These are phyloP conservation scores for Spinacia oleracea DNA, from an alignment of 179 eudicot species.

Conservation along the genomic window DNA sequence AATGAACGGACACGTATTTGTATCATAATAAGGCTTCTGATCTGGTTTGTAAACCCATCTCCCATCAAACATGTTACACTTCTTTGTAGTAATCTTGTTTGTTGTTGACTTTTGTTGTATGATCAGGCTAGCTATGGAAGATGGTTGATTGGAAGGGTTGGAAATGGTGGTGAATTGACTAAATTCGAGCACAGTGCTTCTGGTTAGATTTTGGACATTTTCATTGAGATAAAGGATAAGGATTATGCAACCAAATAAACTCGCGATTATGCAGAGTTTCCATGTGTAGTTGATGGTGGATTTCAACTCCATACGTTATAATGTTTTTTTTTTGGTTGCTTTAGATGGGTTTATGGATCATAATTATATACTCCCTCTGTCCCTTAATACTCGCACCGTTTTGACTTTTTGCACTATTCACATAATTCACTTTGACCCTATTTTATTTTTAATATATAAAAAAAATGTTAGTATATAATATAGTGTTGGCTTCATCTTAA, in stretches of 20 bases:
- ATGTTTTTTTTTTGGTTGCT: not conserved
- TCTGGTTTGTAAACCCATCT: constrained; percentile 12
- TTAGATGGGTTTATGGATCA: not conserved
- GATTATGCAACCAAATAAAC: not conserved
- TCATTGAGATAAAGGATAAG: not conserved
- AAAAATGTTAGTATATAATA: too few species aligned
- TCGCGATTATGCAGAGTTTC: not conserved
- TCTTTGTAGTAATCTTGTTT: not conserved
- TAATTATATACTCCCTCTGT: too few species aligned
- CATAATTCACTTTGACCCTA: too few species aligned
- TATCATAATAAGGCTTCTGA: constrained; percentile 13
- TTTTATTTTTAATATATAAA: too few species aligned
- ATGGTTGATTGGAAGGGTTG: not conserved
- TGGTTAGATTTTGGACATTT: not conserved
- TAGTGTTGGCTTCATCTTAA: too few species aligned
- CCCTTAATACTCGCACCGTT: too few species aligned
- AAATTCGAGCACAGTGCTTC: not conserved
- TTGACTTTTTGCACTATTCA: too few species aligned
- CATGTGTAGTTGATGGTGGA: not conserved
- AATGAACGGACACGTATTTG: constrained; percentile 31
- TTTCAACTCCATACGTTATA: not conserved
- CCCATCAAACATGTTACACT: constrained; percentile 24
- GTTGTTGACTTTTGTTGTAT: too few species aligned
- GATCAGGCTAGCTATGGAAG: too few species aligned
- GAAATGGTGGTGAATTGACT: not conserved